Evolutionary conservation across 495 filamentous ascomycete genomes (phyloP), one percentile per base, ranked within the genome.

Genomic region (Aspergillus sclerotioniger): DNA sequence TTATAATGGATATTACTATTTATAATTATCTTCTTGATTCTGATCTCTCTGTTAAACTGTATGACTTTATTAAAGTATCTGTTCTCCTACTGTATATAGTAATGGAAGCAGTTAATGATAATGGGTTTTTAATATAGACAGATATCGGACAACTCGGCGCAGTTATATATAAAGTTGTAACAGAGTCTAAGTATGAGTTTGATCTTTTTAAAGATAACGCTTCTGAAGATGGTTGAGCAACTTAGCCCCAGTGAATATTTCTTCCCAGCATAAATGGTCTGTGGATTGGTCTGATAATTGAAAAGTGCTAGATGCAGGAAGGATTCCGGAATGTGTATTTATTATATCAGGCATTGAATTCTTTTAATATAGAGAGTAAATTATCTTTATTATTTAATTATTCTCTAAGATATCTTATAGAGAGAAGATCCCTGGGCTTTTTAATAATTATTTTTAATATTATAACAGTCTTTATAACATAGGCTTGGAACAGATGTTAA

Each of bases 141-240:
- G 67, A 73, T 46, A 67, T 73, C 53, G 67, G 64, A 7, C 54
- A 61, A 6, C 67, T 71, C 41, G 67, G 65, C 20, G 35, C 63
- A 51, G 67, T 70, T 21, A 70, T 71, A 35, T 71, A 70, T 55
- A 65, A 71, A 57, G 48, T 71, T 53, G 53, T 64, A 17, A 66
- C 68, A 19, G 63, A 65, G 20, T 47, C 41, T 1, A 62, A 61
- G 44, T 67, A 60, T 59, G 56, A 67, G 32, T 51, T 73, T 45
- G 58, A 71, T 58, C 63, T 71, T n/a, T 70, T 54, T 53, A 62
- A 56, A 54, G 41, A 68, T 51, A 65, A 64, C 56, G 35, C 51
- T 62, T 52, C 55, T 15, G 55, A 53, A 2, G 62, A 63, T 50
- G 65, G 62, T 32, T 49, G 59, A 59, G 67, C 60, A 47, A 17